phyloP scores from a whole-genome alignment of 2,329 filamentous ascomycete genomes.

The Cladosporium phlei region DNA sequence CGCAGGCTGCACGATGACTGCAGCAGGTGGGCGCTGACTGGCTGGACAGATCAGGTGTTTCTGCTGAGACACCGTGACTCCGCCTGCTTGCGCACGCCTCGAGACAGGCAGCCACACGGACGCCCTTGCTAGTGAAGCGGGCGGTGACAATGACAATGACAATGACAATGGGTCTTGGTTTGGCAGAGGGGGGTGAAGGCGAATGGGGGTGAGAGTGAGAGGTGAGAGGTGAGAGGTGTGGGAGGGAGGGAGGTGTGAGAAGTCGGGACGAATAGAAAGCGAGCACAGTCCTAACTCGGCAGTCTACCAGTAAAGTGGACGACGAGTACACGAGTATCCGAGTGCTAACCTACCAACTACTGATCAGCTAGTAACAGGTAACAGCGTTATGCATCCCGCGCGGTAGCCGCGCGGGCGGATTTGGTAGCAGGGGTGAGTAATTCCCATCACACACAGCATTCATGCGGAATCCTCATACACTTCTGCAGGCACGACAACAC shows the following conservation, averaged over 20 bases:
- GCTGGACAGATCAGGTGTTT: constrained; percentile 1
- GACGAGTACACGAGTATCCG: too few relatives aligned
- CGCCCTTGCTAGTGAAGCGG: too few relatives aligned
- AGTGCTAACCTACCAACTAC: too few relatives aligned
- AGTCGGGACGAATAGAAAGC: not conserved
- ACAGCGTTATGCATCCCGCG: constrained; percentile 10
- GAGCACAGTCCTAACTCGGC: not conserved
- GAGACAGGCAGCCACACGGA: too few relatives aligned
- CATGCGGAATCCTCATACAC: too few relatives aligned
- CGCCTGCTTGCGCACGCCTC: too few relatives aligned
- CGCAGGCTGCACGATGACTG: constrained; percentile 1
- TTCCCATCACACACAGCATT: constrained; percentile 1
- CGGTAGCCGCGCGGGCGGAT: constrained; percentile 2
- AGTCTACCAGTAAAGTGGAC: not conserved
- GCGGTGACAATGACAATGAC: too few relatives aligned
- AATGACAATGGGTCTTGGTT: too few relatives aligned
- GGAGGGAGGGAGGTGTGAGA: not conserved
- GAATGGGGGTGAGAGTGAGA: not conserved
- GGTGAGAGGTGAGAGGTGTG: not conserved
- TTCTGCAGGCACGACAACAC: too few relatives aligned
- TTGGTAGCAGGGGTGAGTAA: constrained; percentile 5
- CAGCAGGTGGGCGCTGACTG: constrained; percentile 4
- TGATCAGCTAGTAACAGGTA: too few relatives aligned
- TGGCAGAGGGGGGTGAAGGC: not conserved
- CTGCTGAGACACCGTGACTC: constrained; percentile 7